These are phyloP conservation scores for Podospora pseudoanserina DNA, from an alignment of 495 filamentous ascomycete species.

Conservation along the genomic window DNA sequence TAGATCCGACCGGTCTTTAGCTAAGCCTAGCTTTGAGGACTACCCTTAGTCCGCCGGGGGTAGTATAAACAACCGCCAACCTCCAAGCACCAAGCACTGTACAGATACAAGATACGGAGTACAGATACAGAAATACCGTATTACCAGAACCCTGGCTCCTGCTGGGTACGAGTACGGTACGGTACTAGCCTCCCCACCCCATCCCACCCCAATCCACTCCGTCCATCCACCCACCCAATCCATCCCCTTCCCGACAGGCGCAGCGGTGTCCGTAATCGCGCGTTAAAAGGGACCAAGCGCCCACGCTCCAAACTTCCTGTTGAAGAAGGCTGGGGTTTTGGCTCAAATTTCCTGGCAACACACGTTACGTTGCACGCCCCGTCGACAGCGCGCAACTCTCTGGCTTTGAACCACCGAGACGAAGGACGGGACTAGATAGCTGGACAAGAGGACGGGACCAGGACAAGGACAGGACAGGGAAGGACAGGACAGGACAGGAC, in stretches of 20 bases:
- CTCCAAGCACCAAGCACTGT: no score
- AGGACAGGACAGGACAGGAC: neutral
- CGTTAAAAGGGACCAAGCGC: slow-evolving; percentile 38
- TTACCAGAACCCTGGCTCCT: neutral
- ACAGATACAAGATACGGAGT: no score
- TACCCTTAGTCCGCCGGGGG: neutral
- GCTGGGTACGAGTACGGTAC: slow-evolving; percentile 2
- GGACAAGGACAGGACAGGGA: neutral
- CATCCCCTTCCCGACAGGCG: slow-evolving; percentile 33
- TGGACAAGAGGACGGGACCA: no score
- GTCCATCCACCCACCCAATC: no score
- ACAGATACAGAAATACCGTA: neutral
- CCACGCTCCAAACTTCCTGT: slow-evolving; percentile 11
- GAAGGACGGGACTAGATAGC: neutral
- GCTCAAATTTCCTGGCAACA: slow-evolving; percentile 8
- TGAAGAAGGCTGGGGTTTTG: slow-evolving; percentile 10
- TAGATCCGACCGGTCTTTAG: neutral
- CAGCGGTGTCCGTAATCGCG: slow-evolving; percentile 43
- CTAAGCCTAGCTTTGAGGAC: neutral
- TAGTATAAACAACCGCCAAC: neutral
- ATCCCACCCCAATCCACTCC: slow-evolving; percentile 1
- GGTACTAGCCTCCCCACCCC: neutral
- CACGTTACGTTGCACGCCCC: neutral
- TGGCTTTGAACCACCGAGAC: neutral
- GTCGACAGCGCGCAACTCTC: neutral